Percentiles rank a stretch among this genome's conserved stretches.
phyloP scores from a whole-genome alignment of 305 asterid genomes.

The Fraxinus greggii region DNA sequence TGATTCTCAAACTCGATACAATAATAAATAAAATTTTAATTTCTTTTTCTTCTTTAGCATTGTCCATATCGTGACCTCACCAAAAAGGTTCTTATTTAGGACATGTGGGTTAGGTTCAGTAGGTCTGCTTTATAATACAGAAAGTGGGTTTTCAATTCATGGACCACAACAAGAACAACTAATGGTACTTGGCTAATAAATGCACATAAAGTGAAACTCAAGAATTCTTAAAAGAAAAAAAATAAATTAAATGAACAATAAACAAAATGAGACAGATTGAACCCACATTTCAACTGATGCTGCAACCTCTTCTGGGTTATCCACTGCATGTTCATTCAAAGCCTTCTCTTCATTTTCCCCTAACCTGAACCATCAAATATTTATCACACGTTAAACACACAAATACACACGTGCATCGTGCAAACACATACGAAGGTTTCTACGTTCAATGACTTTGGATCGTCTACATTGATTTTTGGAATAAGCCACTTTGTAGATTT shows the following conservation, averaged over 20 bases:
- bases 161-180: neutral
- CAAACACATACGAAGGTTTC: neutral
- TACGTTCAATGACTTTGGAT: neutral
- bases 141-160: neutral
- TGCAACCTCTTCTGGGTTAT: conserved; percentile 47
- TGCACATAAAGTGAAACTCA: neutral
- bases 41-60: neutral
- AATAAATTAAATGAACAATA: neutral
- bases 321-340: conserved; percentile 44
- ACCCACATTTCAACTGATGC: conserved; percentile 49
- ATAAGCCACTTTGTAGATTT: too few relatives aligned
- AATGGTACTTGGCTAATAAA: neutral
- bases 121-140: neutral
- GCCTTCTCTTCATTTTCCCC: conserved; percentile 32
- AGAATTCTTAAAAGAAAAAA: neutral
- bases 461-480: neutral
- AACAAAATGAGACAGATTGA: neutral
- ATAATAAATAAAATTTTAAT: neutral
- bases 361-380: conserved; percentile 29
- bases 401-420: neutral
- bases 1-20: neutral
- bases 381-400: neutral
- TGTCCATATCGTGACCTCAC: neutral
- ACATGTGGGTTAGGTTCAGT: neutral
- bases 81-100: neutral